These are phyloP conservation scores for Ascochyta clinopodiicola DNA, from an alignment of 2,329 filamentous ascomycete species.

Conservation along the genomic window DNA sequence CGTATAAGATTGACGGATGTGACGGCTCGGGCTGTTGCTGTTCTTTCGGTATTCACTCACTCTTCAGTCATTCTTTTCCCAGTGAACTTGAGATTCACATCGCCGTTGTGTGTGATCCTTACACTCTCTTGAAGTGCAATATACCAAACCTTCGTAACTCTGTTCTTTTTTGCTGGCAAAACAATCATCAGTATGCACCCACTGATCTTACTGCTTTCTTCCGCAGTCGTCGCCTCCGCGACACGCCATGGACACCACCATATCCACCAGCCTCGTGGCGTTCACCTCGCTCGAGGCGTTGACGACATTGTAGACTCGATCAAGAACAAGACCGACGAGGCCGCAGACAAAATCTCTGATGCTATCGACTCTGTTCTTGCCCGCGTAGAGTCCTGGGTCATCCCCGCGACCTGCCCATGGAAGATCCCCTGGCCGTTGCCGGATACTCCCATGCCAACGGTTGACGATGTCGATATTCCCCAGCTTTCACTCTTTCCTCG, in stretches of 20 bases:
- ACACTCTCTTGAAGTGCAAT: conserved; percentile 3
- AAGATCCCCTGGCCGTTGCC: conserved; percentile 19
- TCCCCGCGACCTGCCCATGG: conserved; percentile 16
- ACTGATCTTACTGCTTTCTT: conserved; percentile 4
- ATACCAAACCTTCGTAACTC: neutral
- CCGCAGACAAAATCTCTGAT: conserved; percentile 5
- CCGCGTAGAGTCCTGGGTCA: conserved; percentile 13
- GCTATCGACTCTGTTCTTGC: conserved; percentile 10
- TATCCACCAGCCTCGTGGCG: conserved; percentile 1
- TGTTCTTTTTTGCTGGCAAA: neutral
- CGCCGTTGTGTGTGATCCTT: conserved; percentile 8
- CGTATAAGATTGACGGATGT: conserved; percentile 4
- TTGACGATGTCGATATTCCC: conserved; percentile 10
- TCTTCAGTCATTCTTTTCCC: conserved; percentile 4
- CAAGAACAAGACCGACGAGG: conserved; percentile 10
- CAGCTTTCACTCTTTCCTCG: conserved; percentile 23
- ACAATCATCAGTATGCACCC: neutral
- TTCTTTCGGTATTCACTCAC: conserved; percentile 1
- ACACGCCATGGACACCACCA: conserved; percentile 3
- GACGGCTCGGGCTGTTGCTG: neutral
- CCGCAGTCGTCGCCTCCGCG: neutral
- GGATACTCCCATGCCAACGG: conserved; percentile 14
- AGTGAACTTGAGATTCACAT: conserved; percentile 4
- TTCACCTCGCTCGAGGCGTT: conserved; percentile 7
- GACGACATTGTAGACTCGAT: conserved; percentile 2